A percentile compares a stretch with the other conserved stretches of the same genome.
These are phyloP conservation scores for Exophiala oligosperma DNA, from an alignment of 2,329 filamentous ascomycete species.

Conservation along the genomic window DNA sequence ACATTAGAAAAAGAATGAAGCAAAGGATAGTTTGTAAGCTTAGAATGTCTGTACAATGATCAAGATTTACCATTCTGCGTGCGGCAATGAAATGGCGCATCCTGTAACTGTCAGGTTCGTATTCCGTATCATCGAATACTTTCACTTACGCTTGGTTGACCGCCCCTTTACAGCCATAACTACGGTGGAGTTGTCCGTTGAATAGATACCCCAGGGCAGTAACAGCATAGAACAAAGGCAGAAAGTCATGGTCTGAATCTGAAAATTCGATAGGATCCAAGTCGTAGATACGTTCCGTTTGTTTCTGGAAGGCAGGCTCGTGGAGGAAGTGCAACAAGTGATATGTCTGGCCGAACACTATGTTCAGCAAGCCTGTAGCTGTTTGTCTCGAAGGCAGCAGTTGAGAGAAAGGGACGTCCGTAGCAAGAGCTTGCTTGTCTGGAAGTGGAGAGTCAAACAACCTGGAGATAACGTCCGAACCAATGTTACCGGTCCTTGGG, in stretches of 20 bases:
- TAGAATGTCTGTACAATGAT: slow-evolving; percentile 13
- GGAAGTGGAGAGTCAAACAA: slow-evolving; percentile 24
- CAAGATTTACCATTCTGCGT: slow-evolving; percentile 20
- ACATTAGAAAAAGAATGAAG: slow-evolving; percentile 24
- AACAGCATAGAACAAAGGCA: slow-evolving; percentile 20
- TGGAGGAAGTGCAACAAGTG: slow-evolving; percentile 21
- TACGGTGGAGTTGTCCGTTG: slow-evolving; percentile 14
- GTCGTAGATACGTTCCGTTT: slow-evolving; percentile 21
- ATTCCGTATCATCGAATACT: neutral
- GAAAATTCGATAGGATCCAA: slow-evolving; percentile 19
- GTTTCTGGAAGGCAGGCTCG: slow-evolving; percentile 16
- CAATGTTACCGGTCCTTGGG: neutral
- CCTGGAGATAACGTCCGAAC: slow-evolving; percentile 9
- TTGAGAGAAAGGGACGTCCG: slow-evolving; percentile 6
- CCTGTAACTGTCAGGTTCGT: slow-evolving; percentile 3
- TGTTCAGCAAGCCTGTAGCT: slow-evolving; percentile 12
- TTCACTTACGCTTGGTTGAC: slow-evolving; percentile 22
- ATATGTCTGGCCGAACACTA: slow-evolving; percentile 19
- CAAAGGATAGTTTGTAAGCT: slow-evolving; percentile 16
- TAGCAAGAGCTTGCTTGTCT: slow-evolving; percentile 11
- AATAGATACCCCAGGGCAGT: slow-evolving; percentile 23
- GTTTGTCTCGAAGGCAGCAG: slow-evolving; percentile 18
- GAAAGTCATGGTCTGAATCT: slow-evolving; percentile 20
- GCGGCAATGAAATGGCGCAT: slow-evolving; percentile 22
- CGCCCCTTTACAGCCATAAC: slow-evolving; percentile 16